Base-by-base conservation (phyloP, 2,329 filamentous ascomycete genomes). In the Cordyceps cateniannulata region DNA sequence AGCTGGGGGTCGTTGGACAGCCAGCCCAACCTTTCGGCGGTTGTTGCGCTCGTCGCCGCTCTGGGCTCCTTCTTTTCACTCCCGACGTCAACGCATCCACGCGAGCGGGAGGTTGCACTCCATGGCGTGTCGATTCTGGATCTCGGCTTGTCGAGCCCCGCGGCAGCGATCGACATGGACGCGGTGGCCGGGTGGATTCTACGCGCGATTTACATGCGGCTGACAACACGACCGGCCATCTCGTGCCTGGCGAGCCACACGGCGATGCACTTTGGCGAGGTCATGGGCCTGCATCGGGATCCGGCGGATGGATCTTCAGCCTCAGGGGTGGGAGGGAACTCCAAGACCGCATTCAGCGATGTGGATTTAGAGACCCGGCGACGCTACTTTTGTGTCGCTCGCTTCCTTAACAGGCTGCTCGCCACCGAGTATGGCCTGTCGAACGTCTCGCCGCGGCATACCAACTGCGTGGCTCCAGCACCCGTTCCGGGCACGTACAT, bases 181-280 rank as follows among this genome's bases (percentile, higher is more conserved):
- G 56, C 64, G 5, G 59, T 66, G 50, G 62, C 54, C 5, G 64
- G 63, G 5, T 65, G 64, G 64, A 59, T 65, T 20, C 50, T 65
- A 5, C 59, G 64, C 9, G 62, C 64, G 5, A 49, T 65, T 8
- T 65, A 63, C 54, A 50, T 63, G 8, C 62, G 64, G 7, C 52
- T 64, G 20, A 65, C 63, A 5, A 65, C 64, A 4, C 44, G 64
- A 9, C 64, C 64, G 10, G 62, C 64, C 32, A 54, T 65, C 5
- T 53, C 63, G 2, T 63, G 62, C 51, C 50, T 65, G 47, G 53
- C 64, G 16, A 62, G 52, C 22, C 63, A 63, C 57, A 63, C 50
- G 32, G 62, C 63, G 18, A 62, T 65, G 57, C 64, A 65, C 56
- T 38, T 63, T 18, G 49, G 54, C 5, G 64, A 66, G 44, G 59